Percentiles rank a stretch among this genome's conserved stretches.
Evolutionary conservation across 352 stramenopile species (phyloP).

Genomic region (Phytophthora tubulina): DNA sequence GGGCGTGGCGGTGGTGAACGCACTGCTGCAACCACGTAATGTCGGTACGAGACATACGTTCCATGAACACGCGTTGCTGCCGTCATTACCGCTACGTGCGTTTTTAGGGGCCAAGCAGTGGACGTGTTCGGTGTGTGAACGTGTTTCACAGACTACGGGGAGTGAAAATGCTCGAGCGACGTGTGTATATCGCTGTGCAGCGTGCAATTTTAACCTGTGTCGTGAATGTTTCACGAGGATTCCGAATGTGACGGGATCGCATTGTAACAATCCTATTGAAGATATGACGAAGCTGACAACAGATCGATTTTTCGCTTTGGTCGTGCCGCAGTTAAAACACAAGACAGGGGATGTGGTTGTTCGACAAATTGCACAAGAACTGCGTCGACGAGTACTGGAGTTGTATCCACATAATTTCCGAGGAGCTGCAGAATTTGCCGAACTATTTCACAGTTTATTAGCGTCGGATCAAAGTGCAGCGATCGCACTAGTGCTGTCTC

Average conservation of each 20-base stretch:
- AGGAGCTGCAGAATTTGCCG: conserved; percentile 46
- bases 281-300: conserved; percentile 26
- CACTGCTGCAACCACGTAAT: conserved; percentile 40
- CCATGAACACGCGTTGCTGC: conserved; percentile 51
- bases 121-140: conserved; percentile 55
- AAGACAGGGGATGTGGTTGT: conserved; percentile 33
- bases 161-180: conserved; percentile 23
- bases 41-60: conserved; percentile 49
- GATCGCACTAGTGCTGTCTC: conserved; percentile 49
- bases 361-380: conserved; percentile 53
- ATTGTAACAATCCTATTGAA: conserved; percentile 3
- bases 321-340: conserved; percentile 39
- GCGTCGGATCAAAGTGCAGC: conserved; percentile 40
- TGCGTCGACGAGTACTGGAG: conserved; percentile 61
- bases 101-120: conserved; percentile 47
- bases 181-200: conserved; percentile 60
- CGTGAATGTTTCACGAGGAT: conserved; percentile 74
- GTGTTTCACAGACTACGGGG: conserved; percentile 30
- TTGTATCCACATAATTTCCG: conserved; percentile 60
- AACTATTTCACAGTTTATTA: conserved; percentile 62
- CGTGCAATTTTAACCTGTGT: conserved; percentile 68
- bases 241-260: conserved; percentile 48
- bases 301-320: conserved; percentile 52
- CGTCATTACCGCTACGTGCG: conserved; percentile 42
- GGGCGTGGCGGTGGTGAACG: conserved; percentile 48